Base-by-base conservation (phyloP, 2,329 filamentous ascomycete species). In the Aspergillus sp. region DNA sequence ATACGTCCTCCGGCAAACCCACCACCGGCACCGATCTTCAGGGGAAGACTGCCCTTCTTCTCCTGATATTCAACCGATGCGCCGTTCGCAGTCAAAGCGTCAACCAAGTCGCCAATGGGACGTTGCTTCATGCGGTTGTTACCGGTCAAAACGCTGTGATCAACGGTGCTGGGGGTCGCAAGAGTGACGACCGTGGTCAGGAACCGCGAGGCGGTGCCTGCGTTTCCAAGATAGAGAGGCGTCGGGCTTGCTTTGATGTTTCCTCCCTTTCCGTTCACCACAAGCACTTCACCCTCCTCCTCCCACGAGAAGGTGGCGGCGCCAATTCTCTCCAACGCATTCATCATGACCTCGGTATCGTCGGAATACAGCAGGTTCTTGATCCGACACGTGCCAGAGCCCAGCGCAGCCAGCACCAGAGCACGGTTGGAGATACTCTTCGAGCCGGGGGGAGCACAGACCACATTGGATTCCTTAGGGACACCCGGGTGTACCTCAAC, bases 391-490 rank as follows among this genome's bases (percentile, higher is more conserved):
- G 87, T 85, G 16, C 94, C 94, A 50, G 84, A 83, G 31, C 92
- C 91, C 29, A 99, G 85, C 11, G 94, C 94, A 42, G 94, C 94
- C 47, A 99, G 81, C n/a, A 99, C 85, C 36, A 99, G 82, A 31
- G 95, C 93, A 42, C 94, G 85, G 73, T 99, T 99, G 0, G 94
- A 99, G 53, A 99, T 91, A 71, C 92, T 97, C 78, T 99, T 99
- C 17, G 94, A 97, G 43, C 94, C 94, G 1, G 94, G 94, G 19
- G 94, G 94, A 3, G 85, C 89, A 62, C 96, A 92, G 32, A 86
- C 86, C 34, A 92, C 85, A 25, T 85, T 80, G 10, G 89, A 78
- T 19, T 77, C 76, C 31, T 78, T 72, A 2, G 88, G 82, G 2
- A 96, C 81, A 5, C 89, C 88, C 0, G 91, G 88, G 4, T 79